Evolutionary conservation across 331 rosid species (phyloP).

Genomic region (Pyracantha coccinea): DNA sequence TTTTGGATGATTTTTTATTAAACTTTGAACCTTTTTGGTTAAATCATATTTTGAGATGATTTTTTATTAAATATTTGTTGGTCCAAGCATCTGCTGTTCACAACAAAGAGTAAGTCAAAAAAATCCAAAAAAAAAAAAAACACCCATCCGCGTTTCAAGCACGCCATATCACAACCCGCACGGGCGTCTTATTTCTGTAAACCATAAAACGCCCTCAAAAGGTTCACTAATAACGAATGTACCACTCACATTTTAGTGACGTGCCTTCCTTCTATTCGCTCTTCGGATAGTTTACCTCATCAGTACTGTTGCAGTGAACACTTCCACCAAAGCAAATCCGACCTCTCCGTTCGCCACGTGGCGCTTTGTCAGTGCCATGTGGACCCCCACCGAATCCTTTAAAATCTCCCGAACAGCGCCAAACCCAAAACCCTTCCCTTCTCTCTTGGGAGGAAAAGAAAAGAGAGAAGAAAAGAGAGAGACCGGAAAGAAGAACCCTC

Average conservation of each 20-base stretch:
- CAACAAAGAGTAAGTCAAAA: too few species aligned
- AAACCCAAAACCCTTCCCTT: conserved; percentile 5
- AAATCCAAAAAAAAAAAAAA: too few species aligned
- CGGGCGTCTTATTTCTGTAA: not conserved
- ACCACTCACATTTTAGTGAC: not conserved
- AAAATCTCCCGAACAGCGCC: conserved; percentile 21
- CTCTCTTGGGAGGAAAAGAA: not conserved
- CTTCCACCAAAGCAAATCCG: not conserved
- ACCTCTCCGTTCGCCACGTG: not conserved
- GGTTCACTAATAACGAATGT: not conserved
- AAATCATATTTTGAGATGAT: too few species aligned
- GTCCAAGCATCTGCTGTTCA: too few species aligned
- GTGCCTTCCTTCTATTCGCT: not conserved
- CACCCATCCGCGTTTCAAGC: too few species aligned
- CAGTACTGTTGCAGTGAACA: not conserved
- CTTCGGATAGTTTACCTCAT: not conserved
- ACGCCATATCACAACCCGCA: too few species aligned
- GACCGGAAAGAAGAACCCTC: not conserved
- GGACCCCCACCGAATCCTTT: conserved; percentile 32
- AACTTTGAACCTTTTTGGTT: too few species aligned
- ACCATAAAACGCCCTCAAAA: not conserved
- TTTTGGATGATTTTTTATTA: too few species aligned
- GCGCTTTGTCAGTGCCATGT: not conserved
- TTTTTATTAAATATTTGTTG: too few species aligned
- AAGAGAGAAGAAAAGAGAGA: not conserved